Conservation (phyloP, 1,139 yeast genomes). For the Pichia sp. region DNA sequence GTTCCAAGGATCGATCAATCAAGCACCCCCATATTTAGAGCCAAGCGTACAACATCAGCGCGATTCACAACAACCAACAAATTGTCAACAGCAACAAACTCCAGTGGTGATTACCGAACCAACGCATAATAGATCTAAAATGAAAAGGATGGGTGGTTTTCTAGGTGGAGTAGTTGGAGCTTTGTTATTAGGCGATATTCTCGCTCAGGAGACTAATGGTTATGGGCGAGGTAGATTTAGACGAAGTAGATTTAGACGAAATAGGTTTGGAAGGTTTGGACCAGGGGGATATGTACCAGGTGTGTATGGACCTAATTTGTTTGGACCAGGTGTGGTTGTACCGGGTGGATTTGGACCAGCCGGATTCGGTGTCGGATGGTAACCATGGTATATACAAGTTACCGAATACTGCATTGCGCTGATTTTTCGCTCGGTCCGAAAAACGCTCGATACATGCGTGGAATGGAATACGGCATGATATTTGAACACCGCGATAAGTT, state of each 20-base stretch:
- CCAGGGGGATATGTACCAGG: slow-evolving; percentile 9
- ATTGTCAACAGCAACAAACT: slow-evolving; percentile 8
- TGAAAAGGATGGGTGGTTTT: slow-evolving; percentile 23
- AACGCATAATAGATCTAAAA: slow-evolving; percentile 8
- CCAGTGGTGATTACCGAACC: slow-evolving; percentile 1
- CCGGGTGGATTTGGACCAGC: slow-evolving; percentile 15
- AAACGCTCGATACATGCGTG: too few relatives aligned
- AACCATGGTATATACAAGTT: too few relatives aligned
- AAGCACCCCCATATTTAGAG: slow-evolving; percentile 19
- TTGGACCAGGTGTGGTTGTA: too few relatives aligned
- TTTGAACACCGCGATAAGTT: too few relatives aligned
- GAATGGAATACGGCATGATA: too few relatives aligned
- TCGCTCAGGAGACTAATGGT: too few relatives aligned
- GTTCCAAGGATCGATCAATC: slow-evolving; percentile 27
- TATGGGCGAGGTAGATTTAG: too few relatives aligned
- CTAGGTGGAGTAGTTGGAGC: slow-evolving; percentile 26
- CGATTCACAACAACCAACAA: slow-evolving; percentile 12
- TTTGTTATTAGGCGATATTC: slow-evolving; percentile 12
- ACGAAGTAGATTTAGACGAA: slow-evolving; percentile 19
- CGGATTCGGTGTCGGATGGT: slow-evolving; percentile 13
- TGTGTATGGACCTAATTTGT: slow-evolving; percentile 1
- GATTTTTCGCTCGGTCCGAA: too few relatives aligned
- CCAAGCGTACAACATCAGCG: slow-evolving; percentile 13
- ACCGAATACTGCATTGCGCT: too few relatives aligned
- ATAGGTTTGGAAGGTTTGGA: slow-evolving; percentile 7